These are phyloP conservation scores for Triticum dicoccoides DNA, from an alignment of 176 grass and related monocot genomes.

Conservation along the genomic window DNA sequence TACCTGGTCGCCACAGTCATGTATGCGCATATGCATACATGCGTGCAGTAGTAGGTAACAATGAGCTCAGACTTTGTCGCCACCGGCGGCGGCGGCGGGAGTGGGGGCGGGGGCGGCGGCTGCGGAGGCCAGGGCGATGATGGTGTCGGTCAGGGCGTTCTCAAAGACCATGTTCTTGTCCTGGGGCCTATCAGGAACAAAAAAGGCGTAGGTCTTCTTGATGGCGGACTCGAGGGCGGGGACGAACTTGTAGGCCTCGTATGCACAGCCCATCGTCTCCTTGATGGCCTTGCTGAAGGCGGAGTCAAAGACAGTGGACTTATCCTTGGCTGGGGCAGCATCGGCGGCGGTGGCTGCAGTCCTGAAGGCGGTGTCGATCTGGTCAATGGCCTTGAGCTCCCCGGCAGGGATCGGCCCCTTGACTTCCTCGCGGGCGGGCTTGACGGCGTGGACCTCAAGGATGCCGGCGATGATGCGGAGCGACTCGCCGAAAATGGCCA, in stretches of 20 bases:
- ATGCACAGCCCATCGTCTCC: background rate
- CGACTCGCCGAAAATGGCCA: background rate
- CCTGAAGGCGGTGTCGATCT: background rate
- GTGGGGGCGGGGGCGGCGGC: background rate
- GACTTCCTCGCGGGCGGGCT: background rate
- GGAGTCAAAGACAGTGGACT: background rate
- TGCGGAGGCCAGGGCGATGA: background rate
- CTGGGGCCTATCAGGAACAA: background rate
- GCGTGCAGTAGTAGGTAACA: too few relatives aligned
- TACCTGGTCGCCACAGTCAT: too few relatives aligned
- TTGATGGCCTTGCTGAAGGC: background rate
- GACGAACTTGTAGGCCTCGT: background rate
- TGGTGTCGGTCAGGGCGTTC: background rate
- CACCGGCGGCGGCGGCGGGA: background rate
- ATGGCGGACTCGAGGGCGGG: background rate
- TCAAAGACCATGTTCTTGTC: background rate
- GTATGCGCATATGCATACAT: too few relatives aligned
- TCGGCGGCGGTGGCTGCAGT: background rate
- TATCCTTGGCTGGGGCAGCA: background rate
- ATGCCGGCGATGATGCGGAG: background rate
- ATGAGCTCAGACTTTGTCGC: background rate
- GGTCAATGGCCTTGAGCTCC: background rate
- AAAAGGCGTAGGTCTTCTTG: background rate
- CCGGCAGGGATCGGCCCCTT: background rate
- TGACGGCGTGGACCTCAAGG: background rate